phyloP scores from a whole-genome alignment of 2,329 filamentous ascomycete genomes.

The Penicillium concentricum region DNA sequence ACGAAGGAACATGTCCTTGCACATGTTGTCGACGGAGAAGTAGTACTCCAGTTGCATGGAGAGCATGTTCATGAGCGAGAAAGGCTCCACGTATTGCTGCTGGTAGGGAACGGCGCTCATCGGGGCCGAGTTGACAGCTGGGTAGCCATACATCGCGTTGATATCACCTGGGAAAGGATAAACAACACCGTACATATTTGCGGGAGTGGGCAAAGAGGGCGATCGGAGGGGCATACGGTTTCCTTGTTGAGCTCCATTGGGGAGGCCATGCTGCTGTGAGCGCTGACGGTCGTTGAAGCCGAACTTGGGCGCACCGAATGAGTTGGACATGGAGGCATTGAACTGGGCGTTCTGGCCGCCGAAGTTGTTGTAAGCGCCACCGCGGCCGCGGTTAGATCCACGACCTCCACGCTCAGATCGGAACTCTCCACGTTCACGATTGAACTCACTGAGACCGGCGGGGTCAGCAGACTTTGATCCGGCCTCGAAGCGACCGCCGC shows the following conservation, averaged over 20 bases:
- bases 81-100: conserved; percentile 59
- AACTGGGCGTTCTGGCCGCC: conserved; percentile 39
- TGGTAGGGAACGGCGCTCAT: conserved; percentile 60
- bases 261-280: conserved; percentile 37
- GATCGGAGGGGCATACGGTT: conserved; percentile 57
- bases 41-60: conserved; percentile 79
- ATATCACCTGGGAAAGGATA: conserved; percentile 46
- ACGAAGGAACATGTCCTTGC: conserved; percentile 87
- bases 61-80: conserved; percentile 57
- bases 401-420: conserved; percentile 42
- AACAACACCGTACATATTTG: conserved; percentile 49
- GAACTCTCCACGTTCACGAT: conserved; percentile 36
- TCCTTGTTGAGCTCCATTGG: conserved; percentile 43
- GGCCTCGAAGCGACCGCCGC: conserved; percentile 39
- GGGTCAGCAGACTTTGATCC: conserved; percentile 40
- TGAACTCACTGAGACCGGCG: conserved; percentile 34
- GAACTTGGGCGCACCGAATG: conserved; percentile 40
- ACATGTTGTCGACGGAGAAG: conserved; percentile 92
- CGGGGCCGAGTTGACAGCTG: conserved; percentile 50
- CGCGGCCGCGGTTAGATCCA: conserved; percentile 42
- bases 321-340: conserved; percentile 41
- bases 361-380: conserved; percentile 37
- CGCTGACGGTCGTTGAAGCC: conserved; percentile 45
- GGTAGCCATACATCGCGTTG: conserved; percentile 58
- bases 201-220: conserved; percentile 60